Percentiles rank a stretch among this genome's conserved stretches.
phyloP scores from a whole-genome alignment of 495 filamentous ascomycete species.

The Tuber calosporum region DNA sequence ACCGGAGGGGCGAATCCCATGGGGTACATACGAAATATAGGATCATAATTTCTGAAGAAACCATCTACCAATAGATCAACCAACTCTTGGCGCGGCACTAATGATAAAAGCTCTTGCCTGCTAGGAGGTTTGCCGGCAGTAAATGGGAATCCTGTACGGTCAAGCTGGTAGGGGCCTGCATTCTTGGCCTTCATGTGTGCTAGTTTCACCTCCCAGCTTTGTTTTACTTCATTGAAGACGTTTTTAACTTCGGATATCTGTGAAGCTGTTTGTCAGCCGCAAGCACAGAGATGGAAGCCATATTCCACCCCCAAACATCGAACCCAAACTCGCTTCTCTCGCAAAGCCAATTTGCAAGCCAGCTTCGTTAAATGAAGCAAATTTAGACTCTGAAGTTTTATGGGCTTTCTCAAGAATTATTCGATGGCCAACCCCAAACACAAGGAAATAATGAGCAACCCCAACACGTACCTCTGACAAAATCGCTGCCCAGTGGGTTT shows the following conservation, averaged over 20 bases:
- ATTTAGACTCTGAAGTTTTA: constrained; percentile 26
- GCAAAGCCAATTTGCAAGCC: constrained; percentile 27
- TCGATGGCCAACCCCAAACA: constrained; percentile 14
- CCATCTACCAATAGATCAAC: constrained; percentile 71
- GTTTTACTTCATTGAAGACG: constrained; percentile 68
- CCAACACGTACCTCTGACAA: constrained; percentile 62
- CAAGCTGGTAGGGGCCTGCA: constrained; percentile 33
- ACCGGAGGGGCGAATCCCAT: constrained; percentile 46
- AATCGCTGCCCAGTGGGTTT: constrained; percentile 84
- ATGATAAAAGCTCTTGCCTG: constrained; percentile 66
- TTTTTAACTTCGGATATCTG: constrained; percentile 89
- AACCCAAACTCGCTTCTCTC: constrained; percentile 33
- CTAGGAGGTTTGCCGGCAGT: constrained; percentile 59
- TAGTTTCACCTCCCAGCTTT: constrained; percentile 58
- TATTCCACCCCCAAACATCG: constrained; percentile 16
- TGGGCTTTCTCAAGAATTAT: constrained; percentile 10
- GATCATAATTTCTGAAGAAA: constrained; percentile 66
- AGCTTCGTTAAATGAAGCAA: constrained; percentile 29
- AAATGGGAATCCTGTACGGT: constrained; percentile 52
- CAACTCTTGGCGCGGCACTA: constrained; percentile 63
- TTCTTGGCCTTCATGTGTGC: constrained; percentile 38
- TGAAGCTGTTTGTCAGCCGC: constrained; percentile 24
- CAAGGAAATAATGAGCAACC: constrained; percentile 29
- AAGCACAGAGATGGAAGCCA: background rate
- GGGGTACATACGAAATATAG: constrained; percentile 56